Conservation (phyloP, 2,329 filamentous ascomycete species). For the Colletotrichum melonis region DNA sequence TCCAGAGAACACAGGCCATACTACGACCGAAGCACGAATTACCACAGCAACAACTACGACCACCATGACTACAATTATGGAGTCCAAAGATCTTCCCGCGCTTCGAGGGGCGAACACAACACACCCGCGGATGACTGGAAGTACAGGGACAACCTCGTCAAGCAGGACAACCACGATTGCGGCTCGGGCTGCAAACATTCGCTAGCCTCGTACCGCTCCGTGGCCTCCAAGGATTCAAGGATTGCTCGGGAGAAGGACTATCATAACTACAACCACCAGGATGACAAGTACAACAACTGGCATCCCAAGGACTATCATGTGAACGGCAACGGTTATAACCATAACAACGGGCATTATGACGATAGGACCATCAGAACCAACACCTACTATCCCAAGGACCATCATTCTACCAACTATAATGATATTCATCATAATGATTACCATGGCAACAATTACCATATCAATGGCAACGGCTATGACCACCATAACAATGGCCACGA, state of each 20-base stretch:
- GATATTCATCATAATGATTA: no score
- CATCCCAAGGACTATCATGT: no score
- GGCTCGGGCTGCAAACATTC: neutral
- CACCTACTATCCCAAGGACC: neutral
- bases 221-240: neutral
- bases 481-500: neutral
- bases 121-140: neutral
- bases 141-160: slow-evolving; percentile 15
- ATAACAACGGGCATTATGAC: neutral
- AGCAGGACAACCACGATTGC: neutral
- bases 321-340: no score
- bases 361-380: neutral
- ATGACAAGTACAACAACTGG: neutral
- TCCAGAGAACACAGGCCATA: neutral
- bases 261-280: neutral
- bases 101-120: slow-evolving; percentile 8
- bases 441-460: neutral
- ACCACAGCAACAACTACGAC: neutral
- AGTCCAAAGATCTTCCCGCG: neutral
- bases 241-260: neutral
- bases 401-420: neutral
- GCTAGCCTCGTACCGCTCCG: neutral
- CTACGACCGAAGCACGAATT: neutral
- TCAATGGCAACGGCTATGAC: neutral
- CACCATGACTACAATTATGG: no score